A percentile compares a stretch with the other conserved stretches of the same genome.
These are phyloP conservation scores for Metschnikowia corniflorae DNA, from an alignment of 805 yeast species.

Conservation along the genomic window DNA sequence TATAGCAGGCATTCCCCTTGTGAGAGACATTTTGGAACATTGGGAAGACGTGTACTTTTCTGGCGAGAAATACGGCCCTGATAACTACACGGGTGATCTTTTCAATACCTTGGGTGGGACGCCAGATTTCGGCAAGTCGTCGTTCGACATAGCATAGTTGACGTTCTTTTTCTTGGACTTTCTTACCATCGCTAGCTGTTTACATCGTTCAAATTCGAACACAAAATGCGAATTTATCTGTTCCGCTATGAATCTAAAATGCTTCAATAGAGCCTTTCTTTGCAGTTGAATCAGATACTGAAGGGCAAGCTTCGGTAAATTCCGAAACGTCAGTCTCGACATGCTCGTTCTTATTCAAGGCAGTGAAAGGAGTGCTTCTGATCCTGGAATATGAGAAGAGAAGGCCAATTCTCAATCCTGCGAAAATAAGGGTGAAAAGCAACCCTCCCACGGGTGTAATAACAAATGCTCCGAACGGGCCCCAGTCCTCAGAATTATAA, in stretches of 20 bases:
- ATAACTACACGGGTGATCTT: constrained; percentile 60
- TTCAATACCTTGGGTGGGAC: constrained; percentile 51
- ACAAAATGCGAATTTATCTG: no score
- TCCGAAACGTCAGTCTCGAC: constrained; percentile 10
- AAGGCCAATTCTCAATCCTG: constrained; percentile 45
- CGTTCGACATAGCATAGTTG: constrained; percentile 26
- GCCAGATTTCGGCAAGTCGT: constrained; percentile 36
- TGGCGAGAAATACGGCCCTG: constrained; percentile 37
- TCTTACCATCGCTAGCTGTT: no score
- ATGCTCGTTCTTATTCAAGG: constrained; percentile 39
- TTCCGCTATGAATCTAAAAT: constrained; percentile 2
- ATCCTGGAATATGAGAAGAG: constrained; percentile 30
- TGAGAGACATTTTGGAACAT: constrained; percentile 49
- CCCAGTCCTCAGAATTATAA: constrained; percentile 78
- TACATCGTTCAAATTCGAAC: no score
- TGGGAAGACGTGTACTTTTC: constrained; percentile 39
- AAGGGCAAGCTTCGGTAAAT: constrained; percentile 15
- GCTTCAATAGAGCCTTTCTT: constrained; percentile 5
- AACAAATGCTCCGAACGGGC: constrained; percentile 91
- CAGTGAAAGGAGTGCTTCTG: constrained; percentile 41
- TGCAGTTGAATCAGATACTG: constrained; percentile 17
- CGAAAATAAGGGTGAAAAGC: constrained; percentile 49
- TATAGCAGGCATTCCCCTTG: constrained; percentile 51
- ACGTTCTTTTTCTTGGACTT: no score
- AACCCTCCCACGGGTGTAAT: constrained; percentile 84